These are phyloP conservation scores for Adenanthera pavonina DNA, from an alignment of 306 rosid species.

Conservation along the genomic window DNA sequence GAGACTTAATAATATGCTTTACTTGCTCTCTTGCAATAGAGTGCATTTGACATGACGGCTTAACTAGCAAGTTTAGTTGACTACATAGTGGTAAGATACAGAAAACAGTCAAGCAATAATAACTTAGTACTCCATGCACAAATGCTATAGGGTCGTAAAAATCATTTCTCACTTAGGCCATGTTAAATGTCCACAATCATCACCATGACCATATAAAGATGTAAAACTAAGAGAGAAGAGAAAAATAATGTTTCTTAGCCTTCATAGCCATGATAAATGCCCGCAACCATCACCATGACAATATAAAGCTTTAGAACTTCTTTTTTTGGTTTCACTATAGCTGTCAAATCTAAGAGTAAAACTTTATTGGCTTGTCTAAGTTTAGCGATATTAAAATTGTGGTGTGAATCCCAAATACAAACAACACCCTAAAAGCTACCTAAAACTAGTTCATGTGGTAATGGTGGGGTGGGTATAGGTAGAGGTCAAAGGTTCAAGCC, in stretches of 20 bases:
- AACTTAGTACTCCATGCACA: constrained; percentile 6
- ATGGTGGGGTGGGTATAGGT: no score
- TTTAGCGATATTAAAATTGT: constrained; percentile 10
- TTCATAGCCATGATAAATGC: background rate
- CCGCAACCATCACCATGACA: background rate
- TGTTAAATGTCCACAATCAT: background rate
- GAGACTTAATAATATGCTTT: background rate
- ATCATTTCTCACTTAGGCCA: background rate
- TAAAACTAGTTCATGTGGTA: no score
- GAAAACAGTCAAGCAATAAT: background rate
- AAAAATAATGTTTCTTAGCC: background rate
- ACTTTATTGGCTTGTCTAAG: background rate
- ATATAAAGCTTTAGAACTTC: no score
- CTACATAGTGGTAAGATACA: background rate
- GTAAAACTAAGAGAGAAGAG: background rate
- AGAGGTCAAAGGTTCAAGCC: no score
- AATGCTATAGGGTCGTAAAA: background rate
- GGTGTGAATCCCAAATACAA: background rate
- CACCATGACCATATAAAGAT: background rate
- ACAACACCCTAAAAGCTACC: background rate
- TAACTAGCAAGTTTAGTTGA: constrained; percentile 23
- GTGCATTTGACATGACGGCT: constrained; percentile 24
- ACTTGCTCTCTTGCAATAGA: background rate
- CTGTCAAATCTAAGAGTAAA: background rate
- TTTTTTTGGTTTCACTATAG: background rate